phyloP scores from a whole-genome alignment of 495 filamentous ascomycete species.

The Xylaria flabelliformis region DNA sequence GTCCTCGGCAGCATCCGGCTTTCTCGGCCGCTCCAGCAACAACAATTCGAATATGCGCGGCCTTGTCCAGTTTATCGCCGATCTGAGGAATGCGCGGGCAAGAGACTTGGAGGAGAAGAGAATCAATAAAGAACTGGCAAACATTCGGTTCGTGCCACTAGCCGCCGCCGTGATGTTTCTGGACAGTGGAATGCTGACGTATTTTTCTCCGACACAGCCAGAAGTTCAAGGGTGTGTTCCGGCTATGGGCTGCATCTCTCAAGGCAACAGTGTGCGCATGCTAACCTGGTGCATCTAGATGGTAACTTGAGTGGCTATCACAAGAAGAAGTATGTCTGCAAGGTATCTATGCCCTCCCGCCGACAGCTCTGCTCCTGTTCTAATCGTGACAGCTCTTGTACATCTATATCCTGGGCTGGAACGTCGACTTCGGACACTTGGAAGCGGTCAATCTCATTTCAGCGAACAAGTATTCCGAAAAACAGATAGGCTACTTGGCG shows the following conservation, averaged over 20 bases:
- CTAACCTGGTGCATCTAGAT: slow-evolving; percentile 57
- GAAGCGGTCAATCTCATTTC: slow-evolving; percentile 98
- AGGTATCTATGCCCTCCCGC: slow-evolving; percentile 55
- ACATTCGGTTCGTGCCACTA: slow-evolving; percentile 73
- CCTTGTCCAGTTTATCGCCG: slow-evolving; percentile 97
- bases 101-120: slow-evolving; percentile 97
- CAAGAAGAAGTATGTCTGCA: slow-evolving; percentile 99
- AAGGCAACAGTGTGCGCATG: slow-evolving; percentile 33
- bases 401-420: slow-evolving; percentile 99
- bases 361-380: not conserved
- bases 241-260: slow-evolving; percentile 13
- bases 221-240: slow-evolving; percentile 73
- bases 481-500: slow-evolving; percentile 98
- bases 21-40: slow-evolving; percentile 65
- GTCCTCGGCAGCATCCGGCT: slow-evolving; percentile 60
- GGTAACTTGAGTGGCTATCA: slow-evolving; percentile 93
- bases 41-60: slow-evolving; percentile 78
- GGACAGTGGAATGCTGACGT: slow-evolving; percentile 32
- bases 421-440: slow-evolving; percentile 98
- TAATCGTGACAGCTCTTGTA: slow-evolving; percentile 76
- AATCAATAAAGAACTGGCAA: slow-evolving; percentile 99
- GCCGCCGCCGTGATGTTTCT: slow-evolving; percentile 11
- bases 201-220: slow-evolving; percentile 53
- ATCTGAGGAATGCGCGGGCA: slow-evolving; percentile 91
- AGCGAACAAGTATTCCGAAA: slow-evolving; percentile 96